Evolutionary conservation across 768 basidiomycete species (phyloP).

Genomic region (Agaricus blazei): DNA sequence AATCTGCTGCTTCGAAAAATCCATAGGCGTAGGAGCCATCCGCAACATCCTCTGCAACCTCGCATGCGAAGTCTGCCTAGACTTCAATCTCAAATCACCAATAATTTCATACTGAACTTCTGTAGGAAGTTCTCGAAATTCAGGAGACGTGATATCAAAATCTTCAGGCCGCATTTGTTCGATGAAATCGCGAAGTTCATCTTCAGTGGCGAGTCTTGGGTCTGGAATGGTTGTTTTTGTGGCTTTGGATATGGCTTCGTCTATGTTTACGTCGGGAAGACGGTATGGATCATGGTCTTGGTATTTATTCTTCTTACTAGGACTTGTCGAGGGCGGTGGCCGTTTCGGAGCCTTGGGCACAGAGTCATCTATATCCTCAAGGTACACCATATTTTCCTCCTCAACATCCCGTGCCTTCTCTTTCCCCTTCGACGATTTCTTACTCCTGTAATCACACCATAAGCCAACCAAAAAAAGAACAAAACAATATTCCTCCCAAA

Average conservation of each 20-base stretch:
- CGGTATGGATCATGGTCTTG: constrained; percentile 87
- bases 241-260: constrained; percentile 55
- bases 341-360: constrained; percentile 49
- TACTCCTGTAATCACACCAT: background rate
- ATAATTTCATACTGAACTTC: constrained; percentile 98
- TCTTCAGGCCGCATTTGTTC: constrained; percentile 96
- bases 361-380: constrained; percentile 74
- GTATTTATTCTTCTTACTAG: constrained; percentile 58
- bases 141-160: constrained; percentile 86
- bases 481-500: background rate
- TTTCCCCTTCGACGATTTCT: constrained; percentile 18
- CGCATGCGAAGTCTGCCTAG: constrained; percentile 88
- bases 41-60: constrained; percentile 89
- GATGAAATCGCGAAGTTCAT: constrained; percentile 88
- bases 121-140: constrained; percentile 88
- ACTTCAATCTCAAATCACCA: constrained; percentile 91
- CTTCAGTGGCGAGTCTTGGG: constrained; percentile 93
- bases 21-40: constrained; percentile 74
- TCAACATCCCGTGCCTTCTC: constrained; percentile 27
- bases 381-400: constrained; percentile 69
- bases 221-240: constrained; percentile 66
- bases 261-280: constrained; percentile 80
- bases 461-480: constrained; percentile 13
- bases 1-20: constrained; percentile 97
- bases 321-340: constrained; percentile 37